phyloP scores from a whole-genome alignment of 495 filamentous ascomycete species.

The Hypoxylon crocopeplum region DNA sequence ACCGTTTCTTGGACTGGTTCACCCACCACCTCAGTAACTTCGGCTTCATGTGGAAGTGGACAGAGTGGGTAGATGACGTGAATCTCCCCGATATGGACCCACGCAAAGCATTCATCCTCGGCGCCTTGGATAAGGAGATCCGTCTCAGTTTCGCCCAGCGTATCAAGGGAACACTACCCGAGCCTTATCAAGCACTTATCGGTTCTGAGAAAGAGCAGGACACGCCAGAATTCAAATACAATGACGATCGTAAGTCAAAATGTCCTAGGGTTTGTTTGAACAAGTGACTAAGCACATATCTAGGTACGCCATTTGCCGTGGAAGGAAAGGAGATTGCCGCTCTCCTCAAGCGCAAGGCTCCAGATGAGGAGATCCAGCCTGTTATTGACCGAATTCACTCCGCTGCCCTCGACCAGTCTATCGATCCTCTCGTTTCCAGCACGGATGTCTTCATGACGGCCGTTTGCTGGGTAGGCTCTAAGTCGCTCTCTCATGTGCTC shows the following conservation, averaged over 20 bases:
- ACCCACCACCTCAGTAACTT: conserved; percentile 98
- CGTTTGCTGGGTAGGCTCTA: conserved; percentile 90
- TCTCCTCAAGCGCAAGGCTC: conserved; percentile 81
- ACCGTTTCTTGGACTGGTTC: conserved; percentile 97
- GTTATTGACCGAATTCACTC: conserved; percentile 79
- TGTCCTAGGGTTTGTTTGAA: background rate
- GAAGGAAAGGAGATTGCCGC: conserved; percentile 80
- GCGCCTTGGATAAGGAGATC: conserved; percentile 95
- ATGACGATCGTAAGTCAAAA: conserved; percentile 69
- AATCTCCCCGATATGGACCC: conserved; percentile 78
- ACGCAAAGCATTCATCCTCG: conserved; percentile 89
- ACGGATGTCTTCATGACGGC: conserved; percentile 93
- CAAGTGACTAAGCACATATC: conserved; percentile 10
- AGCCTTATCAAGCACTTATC: conserved; percentile 83
- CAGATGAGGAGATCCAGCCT: conserved; percentile 79
- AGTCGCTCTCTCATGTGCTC: conserved; percentile 93
- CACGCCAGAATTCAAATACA: conserved; percentile 91
- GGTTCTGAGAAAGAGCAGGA: conserved; percentile 89
- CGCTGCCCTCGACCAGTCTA: conserved; percentile 68
- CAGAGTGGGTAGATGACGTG: conserved; percentile 93
- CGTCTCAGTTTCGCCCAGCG: conserved; percentile 94
- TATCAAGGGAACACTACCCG: conserved; percentile 90
- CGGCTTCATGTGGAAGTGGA: conserved; percentile 99
- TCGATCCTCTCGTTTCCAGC: conserved; percentile 80
- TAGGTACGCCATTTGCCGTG: conserved; percentile 79